These are phyloP conservation scores for Pyrenula aspistea DNA, from an alignment of 495 filamentous ascomycete genomes.

Conservation along the genomic window DNA sequence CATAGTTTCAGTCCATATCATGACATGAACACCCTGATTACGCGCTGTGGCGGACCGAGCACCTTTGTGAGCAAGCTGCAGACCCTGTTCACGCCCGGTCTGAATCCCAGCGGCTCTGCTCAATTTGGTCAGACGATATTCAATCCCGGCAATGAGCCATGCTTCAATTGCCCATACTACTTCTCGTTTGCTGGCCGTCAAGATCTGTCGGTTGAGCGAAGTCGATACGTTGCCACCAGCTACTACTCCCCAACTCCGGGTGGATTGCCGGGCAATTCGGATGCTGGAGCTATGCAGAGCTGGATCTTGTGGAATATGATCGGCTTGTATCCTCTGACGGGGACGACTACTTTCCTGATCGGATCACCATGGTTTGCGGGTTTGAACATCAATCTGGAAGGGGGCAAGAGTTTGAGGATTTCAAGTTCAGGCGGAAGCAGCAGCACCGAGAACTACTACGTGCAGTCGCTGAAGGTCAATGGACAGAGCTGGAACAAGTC, in stretches of 20 bases:
- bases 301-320: conserved; percentile 51
- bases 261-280: conserved; percentile 46
- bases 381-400: conserved; percentile 35
- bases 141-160: conserved; percentile 59
- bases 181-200: conserved; percentile 57
- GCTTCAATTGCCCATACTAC: conserved; percentile 57
- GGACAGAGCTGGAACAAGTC: conserved; percentile 34
- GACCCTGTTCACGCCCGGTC: conserved; percentile 37
- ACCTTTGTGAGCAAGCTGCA: conserved; percentile 39
- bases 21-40: conserved; percentile 49
- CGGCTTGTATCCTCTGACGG: conserved; percentile 43
- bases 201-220: conserved; percentile 30
- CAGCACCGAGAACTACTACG: conserved; percentile 26
- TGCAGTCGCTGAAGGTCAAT: conserved; percentile 38
- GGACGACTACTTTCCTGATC: conserved; percentile 43
- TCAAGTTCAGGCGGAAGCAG: conserved; percentile 30
- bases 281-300: conserved; percentile 48
- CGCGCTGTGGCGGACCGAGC: conserved; percentile 40
- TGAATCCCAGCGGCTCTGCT: conserved; percentile 31
- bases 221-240: conserved; percentile 24
- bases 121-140: conserved; percentile 41
- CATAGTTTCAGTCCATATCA: conserved; percentile 61
- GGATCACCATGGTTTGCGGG: conserved; percentile 42
- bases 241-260: conserved; percentile 21
- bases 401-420: conserved; percentile 29